phyloP scores from a whole-genome alignment of 2,329 filamentous ascomycete genomes.

The Apiospora phragmitis region DNA sequence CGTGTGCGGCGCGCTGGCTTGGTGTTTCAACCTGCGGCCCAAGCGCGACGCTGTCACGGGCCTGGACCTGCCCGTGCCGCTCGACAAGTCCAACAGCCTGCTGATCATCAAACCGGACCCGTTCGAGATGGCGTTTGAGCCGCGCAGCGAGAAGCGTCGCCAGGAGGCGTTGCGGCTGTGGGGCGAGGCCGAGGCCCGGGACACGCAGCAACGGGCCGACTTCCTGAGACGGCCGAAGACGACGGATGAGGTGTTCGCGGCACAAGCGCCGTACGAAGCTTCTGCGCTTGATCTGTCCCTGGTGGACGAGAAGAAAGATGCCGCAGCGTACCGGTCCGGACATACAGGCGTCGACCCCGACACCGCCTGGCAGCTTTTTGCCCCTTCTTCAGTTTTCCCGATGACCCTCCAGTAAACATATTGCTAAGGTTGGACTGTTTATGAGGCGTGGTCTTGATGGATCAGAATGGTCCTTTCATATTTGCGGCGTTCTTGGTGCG shows the following conservation, averaged over 20 bases:
- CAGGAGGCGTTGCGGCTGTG: conserved; percentile 39
- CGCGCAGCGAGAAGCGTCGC: conserved; percentile 42
- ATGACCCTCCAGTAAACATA: neutral
- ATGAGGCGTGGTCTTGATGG: neutral
- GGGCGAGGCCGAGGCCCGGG: conserved; percentile 32
- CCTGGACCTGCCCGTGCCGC: conserved; percentile 40
- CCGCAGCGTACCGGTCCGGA: neutral
- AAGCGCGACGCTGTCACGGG: conserved; percentile 46
- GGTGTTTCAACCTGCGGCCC: conserved; percentile 39
- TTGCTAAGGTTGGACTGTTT: neutral
- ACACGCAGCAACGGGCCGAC: conserved; percentile 27
- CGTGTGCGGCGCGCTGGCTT: conserved; percentile 49
- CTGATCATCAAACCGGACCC: conserved; percentile 58
- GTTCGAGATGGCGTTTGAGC: conserved; percentile 55
- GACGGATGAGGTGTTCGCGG: neutral
- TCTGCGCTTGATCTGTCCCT: neutral
- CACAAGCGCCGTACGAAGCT: neutral
- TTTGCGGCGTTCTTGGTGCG: too few relatives aligned
- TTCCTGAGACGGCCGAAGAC: conserved; percentile 21
- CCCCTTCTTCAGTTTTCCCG: neutral
- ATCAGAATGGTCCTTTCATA: neutral
- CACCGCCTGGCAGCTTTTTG: neutral
- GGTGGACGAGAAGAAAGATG: neutral
- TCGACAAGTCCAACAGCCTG: conserved; percentile 53
- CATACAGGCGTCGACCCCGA: neutral